Base-by-base conservation (phyloP, 2,329 filamentous ascomycete species). In the Metarhizium anisopliae region DNA sequence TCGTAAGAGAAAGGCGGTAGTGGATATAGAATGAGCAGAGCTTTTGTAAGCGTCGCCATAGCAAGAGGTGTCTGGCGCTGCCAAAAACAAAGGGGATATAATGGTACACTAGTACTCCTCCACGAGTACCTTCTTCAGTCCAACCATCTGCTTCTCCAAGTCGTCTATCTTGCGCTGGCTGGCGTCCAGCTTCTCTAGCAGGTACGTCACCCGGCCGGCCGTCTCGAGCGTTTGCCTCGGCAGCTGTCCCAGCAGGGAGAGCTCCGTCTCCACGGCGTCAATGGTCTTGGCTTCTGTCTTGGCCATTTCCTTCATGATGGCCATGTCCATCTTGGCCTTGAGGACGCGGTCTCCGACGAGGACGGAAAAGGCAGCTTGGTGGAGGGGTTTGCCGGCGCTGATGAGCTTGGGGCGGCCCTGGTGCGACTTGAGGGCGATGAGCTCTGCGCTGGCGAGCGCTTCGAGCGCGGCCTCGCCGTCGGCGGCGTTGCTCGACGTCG, bases 311-410 rank as follows among this genome's bases (percentile, higher is more conserved):
- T 76, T 78, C 25, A 95, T 64, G 18, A 91, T 77, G 1, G 82
- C 81, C 11, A 95, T 74, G 64, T 90, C 86, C 69, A 96, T 81
- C 60, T 85, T 83, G 40, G 87, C 86, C 47, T 79, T 78, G 47
- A 96, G 76, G 1, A 90, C 89, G 6, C 78, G 76, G 66, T 96
- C 92, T 50, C 82, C 73, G 0, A 84, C 79, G 42, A 96, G 74
- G 42, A 82, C 77, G 58, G 80, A 78, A 73, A 97, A 97, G 0
- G 92, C 92, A 1, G 92, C 84, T 56, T 85, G 83, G 70, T 93
- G 95, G 30, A 97, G 87, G 0, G 93, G 92, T 66, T 89, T 90
- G 25, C 91, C 91, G 0, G 90, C 87, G 54, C 80, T 85, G 68
- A 97, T 88, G 36, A 77, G 77, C 56, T 85, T 83, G 0, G 94